Base-by-base conservation (phyloP, 257 asterid species). In the Ocimum tenuiflorum region DNA sequence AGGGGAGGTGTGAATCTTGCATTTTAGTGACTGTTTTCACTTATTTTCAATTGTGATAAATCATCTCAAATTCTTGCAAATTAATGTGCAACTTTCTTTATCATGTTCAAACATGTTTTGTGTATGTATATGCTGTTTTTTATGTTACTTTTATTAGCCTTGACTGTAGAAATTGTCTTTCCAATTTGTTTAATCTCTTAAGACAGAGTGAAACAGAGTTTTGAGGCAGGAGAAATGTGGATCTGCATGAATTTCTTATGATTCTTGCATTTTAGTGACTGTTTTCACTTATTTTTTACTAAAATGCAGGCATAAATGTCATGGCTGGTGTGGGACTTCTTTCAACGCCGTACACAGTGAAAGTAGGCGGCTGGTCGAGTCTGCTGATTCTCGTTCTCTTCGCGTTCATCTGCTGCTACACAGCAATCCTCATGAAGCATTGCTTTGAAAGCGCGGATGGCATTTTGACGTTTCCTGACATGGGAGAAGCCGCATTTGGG, bases 401-500 rank as follows among this genome's bases (percentile, higher is more conserved):
- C 75, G 95, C 95, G 15, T 69, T 69, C 51, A 71, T 89, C 33
- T 89, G 97, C 73, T 89, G 95, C 65, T 91, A 89, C 57, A 91
- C 98, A 1, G 97, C 96, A 43, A 66, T 75, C 65, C 92, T 91
- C 17, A 87, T 91, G 98, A 83, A 76, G 70, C 81, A 76, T 52
- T 87, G 95, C 73, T 89, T 91, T 19, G 95, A 91, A 63, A 84
- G 88, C 77, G 77, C 62, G 49, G 80, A 82, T 57, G 91, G 88
- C 58, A 85, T 89, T 63, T 35, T 78, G 45, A 85, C 96, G 3
- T 89, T 82, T 78, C 91, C 96, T 39, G 98, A 91, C 75, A 89
- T 92, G 83, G 98, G 95, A 74, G 96, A 85, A 74, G 98, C 97
- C 36, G 97, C 98, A 7, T 85, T 89, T 70, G 98, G 98, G 61